Evolutionary conservation across 2,329 filamentous ascomycete species (phyloP), one percentile per base, ranked within the genome.

Genomic region (Hypoxylon sp.): DNA sequence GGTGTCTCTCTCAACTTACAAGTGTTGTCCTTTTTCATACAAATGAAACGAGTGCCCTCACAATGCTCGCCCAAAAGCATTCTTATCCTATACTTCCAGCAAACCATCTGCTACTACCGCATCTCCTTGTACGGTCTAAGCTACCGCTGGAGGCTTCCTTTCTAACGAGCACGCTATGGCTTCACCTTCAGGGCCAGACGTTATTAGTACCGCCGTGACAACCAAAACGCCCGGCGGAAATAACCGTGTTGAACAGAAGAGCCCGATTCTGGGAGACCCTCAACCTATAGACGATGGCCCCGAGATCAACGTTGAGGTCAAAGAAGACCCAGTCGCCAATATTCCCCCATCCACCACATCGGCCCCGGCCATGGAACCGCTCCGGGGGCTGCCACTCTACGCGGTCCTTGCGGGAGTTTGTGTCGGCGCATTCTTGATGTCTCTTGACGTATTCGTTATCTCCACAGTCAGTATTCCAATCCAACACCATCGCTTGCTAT

Each of bases 391-490:
- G 23, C 46, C 19, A 21, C 56, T 59, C 5, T 59, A 59, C 19
- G 56, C 56, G 3, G 49, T 59, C 10, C 21, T 59, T 23, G 45
- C 28, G 21, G 56, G 56, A 32, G 46, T 59, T 34, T 59, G 45
- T 17, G 34, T 59, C 9, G 45, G 56, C 10, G 57, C 46, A 13
- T 45, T 52, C 21, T 23, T 60, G 17, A 51, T 61, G 49, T 51
- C 58, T 25, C 58, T 61, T 30, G 58, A 61, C 6, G 58, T 60
- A 38, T 53, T 61, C 38, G 49, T 61, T 11, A 51, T 52, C 11
- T 34, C 58, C 14, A 48, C 49, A 41, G 49, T 53, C 17, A 61
- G 17, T 43, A 19, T 43, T 19, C 7, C 4, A 11, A 43, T 11
- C n/a, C 7, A 5, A 10, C 17, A 3, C 38, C 7, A 11, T 43